Base-by-base conservation (phyloP, 768 basidiomycete genomes). In the Tubosaeta brunneosetosa region DNA sequence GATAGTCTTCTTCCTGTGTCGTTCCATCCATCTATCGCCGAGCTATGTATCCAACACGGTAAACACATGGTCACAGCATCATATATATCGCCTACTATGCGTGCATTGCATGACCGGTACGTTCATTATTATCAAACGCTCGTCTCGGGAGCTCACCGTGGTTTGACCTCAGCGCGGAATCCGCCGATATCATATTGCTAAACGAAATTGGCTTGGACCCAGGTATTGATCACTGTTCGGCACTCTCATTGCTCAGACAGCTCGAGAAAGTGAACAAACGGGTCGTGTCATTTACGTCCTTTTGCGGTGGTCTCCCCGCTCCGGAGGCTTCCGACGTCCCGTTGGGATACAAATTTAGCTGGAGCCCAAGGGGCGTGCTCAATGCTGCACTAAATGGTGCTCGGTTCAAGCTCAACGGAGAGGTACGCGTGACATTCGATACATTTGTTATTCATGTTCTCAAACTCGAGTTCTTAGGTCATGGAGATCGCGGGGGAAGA, bases 191-290 rank as follows among this genome's bases (percentile, higher is more conserved):
- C 7, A 71, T 94, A 1, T 71, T 97, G 2, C 75, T 97, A 40
- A 94, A 92, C 58, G 94, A 97, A 69, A 91, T 95, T 34, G 89
- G 90, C 1, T 75, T 94, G 1, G 92, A 94, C 65, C 91, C 92
- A 0, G 92, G 91, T 2, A 84, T 94, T 50, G 91, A 94, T 67
- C 91, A 94, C 62, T 85, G 88, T 66, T 90, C 89, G 11, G 93
- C 92, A 0, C 78, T 91, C 61, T 79, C 84, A 0, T 73, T 95
- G 14, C 68, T 94, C 29, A 70, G 74, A 19, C 71, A 74, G 26
- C 69, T 88, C 3, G 74, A 74, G 34, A 61, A 68, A 9, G 68
- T 81, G 58, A 76, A 75, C 19, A 86, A 83, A 65, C 66, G 72
- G 13, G 75, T 92, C 10, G 63, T 77, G 0, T 85, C 88, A 0